A percentile compares a stretch with the other conserved stretches of the same genome.
Conservation (phyloP, 495 filamentous ascomycete species). For the Penicillium alfredii region DNA sequence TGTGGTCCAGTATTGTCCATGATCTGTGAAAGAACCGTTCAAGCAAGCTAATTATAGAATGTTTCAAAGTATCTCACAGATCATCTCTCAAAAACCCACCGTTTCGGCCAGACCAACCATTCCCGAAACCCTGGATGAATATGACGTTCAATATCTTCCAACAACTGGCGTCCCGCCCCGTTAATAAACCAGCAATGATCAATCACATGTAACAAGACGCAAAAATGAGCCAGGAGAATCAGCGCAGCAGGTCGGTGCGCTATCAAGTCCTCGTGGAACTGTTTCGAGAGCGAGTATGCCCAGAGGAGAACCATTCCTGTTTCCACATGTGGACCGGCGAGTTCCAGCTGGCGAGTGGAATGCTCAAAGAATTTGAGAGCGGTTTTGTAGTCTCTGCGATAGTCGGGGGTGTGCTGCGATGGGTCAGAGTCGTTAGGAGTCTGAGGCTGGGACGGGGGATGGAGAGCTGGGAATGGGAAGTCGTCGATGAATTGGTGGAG, state of each 20-base stretch:
- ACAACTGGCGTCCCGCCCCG: conserved; percentile 22
- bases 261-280: conserved; percentile 40
- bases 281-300: conserved; percentile 38
- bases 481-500: conserved; percentile 16
- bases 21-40: no score
- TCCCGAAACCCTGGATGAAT: conserved; percentile 13
- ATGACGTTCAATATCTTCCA: conserved; percentile 19
- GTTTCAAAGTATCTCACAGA: background rate
- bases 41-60: no score
- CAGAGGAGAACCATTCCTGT: conserved; percentile 23
- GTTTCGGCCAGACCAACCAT: conserved; percentile 21
- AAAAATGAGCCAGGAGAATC: conserved; percentile 36
- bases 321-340: conserved; percentile 18
- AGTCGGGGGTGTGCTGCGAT: background rate
- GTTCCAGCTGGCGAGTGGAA: conserved; percentile 12
- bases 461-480: conserved; percentile 9
- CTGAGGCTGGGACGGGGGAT: conserved; percentile 3
- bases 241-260: conserved; percentile 44
- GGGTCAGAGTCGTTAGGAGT: background rate
- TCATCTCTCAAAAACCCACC: conserved; percentile 12
- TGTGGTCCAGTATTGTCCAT: background rate
- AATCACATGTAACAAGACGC: conserved; percentile 32
- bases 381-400: conserved; percentile 13
- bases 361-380: conserved; percentile 10
- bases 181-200: conserved; percentile 37